These are phyloP conservation scores for Triticum monococcum DNA, from an alignment of 176 grass and related monocot species.

Conservation along the genomic window DNA sequence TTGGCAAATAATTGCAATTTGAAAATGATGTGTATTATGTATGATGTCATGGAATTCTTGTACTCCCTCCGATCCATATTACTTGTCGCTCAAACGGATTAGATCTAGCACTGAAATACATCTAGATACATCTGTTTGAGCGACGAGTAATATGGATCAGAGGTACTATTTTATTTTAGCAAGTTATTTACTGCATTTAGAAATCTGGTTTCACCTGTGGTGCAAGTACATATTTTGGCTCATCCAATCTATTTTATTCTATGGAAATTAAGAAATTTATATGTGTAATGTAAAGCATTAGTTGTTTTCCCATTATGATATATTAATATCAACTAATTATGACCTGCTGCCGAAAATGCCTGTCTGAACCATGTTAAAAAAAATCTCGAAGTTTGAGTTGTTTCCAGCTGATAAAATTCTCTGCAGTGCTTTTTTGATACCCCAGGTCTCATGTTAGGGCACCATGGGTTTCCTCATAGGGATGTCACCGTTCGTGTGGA, in stretches of 20 bases:
- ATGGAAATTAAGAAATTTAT: background rate
- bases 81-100: too few relatives aligned
- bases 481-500: conserved; percentile 89
- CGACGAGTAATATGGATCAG: too few relatives aligned
- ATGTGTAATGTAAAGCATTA: background rate
- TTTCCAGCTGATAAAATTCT: conserved; percentile 38
- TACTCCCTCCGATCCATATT: background rate
- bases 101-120: too few relatives aligned
- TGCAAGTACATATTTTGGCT: conserved; percentile 1
- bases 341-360: background rate
- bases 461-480: conserved; percentile 79
- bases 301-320: background rate
- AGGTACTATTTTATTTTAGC: background rate
- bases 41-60: background rate
- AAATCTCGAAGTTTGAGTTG: conserved; percentile 10
- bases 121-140: too few relatives aligned
- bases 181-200: background rate
- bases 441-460: conserved; percentile 86
- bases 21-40: conserved; percentile 4
- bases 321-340: background rate
- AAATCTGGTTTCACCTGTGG: background rate
- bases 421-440: conserved; percentile 97
- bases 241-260: background rate
- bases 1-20: conserved; percentile 17
- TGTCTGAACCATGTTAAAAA: background rate